Base-by-base conservation (phyloP, 176 grass and related monocot genomes). In the Stipa capillata region DNA sequence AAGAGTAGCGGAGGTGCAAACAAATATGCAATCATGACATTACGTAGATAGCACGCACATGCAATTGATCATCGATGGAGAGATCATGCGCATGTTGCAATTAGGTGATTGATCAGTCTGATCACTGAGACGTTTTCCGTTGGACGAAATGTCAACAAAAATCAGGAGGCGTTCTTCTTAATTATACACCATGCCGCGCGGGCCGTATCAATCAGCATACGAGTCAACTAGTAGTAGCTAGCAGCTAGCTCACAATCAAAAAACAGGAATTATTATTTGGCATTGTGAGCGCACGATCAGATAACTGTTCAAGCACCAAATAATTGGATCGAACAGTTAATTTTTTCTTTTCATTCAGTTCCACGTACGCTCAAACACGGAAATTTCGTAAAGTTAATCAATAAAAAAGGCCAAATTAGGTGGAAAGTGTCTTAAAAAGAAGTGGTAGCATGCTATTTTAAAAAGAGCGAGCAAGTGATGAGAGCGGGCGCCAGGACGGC, bases 31-130 rank as follows among this genome's bases (percentile, higher is more conserved):
- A 53, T 71, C 72, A 64, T 87, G 53, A 61, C 13, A 43, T 18
- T 79, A 42, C 51, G 60, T 70, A 76, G 18, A 60, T 21, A 15
- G 49, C 29, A 85, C 7, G 56, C 78, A 34, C 78, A 73, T 83
- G 80, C 61, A 31, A 18, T 39, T 40, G 35, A 25, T 50, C 40
- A 37, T 42, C 18, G 17, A 83, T 56, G 80, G 56, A 57, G 66
- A 62, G 53, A 24, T 63, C 55, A 23, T 31, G 68, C 23, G 25
- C 34, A 15, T 79, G 29, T 57, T 14, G 17, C 12, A 31, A 20
- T 55, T 54, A 39, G 36, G n/a, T 53, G 65, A 83, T 18, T 56
- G 56, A 32, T 73, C 50, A 56, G 27, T 42, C 48, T 37, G 70
- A 75, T 58, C 27, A 67, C 73, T 57, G 39, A 12, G 24, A 55